Evolutionary conservation across 768 basidiomycete species (phyloP).

Genomic region (Nidularia sp.): DNA sequence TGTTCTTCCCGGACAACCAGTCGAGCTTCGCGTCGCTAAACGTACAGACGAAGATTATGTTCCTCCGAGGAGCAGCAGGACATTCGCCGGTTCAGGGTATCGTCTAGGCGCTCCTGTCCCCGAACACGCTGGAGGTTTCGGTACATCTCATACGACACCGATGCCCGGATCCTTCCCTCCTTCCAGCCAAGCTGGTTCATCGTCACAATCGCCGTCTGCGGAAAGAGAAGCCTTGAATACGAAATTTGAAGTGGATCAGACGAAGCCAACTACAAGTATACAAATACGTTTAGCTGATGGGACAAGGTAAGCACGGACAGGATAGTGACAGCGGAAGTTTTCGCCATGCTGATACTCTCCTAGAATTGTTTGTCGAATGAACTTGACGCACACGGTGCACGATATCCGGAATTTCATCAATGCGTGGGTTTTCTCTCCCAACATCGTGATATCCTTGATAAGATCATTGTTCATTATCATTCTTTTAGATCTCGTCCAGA

Average conservation of each 20-base stretch:
- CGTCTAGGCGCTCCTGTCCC: conserved; percentile 81
- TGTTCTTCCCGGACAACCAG: conserved; percentile 71
- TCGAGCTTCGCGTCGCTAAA: conserved; percentile 77
- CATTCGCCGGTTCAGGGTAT: conserved; percentile 74
- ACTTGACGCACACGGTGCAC: conserved; percentile 82
- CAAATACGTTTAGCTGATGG: conserved; percentile 92
- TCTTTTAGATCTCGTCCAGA: conserved; percentile 63
- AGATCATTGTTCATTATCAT: too few relatives aligned
- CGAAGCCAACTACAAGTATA: conserved; percentile 79
- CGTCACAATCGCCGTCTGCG: conserved; percentile 8
- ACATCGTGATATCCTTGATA: neutral
- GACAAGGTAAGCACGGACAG: conserved; percentile 40
- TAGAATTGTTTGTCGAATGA: conserved; percentile 75
- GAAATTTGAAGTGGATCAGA: conserved; percentile 79
- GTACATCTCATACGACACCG: neutral
- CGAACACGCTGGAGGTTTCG: conserved; percentile 8
- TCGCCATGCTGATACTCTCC: too few relatives aligned
- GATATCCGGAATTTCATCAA: conserved; percentile 88
- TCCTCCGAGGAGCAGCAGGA: conserved; percentile 42
- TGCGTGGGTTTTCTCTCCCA: conserved; percentile 52
- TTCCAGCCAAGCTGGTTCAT: conserved; percentile 13
- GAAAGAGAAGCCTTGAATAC: conserved; percentile 39
- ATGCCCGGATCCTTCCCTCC: conserved; percentile 67
- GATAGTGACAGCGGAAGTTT: too few relatives aligned
- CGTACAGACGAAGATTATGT: conserved; percentile 70